These are phyloP conservation scores for Salvia rosmarinus DNA, from an alignment of 257 asterid species.

Conservation along the genomic window DNA sequence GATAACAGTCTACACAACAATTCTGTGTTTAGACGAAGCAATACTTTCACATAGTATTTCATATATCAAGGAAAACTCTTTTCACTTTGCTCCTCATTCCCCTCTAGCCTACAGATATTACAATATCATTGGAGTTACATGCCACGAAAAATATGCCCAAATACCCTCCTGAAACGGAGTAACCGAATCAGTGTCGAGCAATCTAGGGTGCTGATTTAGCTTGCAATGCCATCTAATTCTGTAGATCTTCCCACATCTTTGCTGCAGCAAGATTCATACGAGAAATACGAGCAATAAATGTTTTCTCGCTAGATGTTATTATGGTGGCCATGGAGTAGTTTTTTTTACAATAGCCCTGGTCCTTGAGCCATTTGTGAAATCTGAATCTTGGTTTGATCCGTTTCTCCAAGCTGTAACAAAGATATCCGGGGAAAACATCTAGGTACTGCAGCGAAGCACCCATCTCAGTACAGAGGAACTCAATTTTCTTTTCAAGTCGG, in stretches of 20 bases:
- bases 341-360: slow-evolving; percentile 46
- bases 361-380: slow-evolving; percentile 58
- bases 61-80: not conserved
- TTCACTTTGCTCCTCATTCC: not conserved
- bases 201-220: not conserved
- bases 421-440: slow-evolving; percentile 62
- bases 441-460: slow-evolving; percentile 53
- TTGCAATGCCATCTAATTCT: slow-evolving; percentile 14
- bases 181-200: no score
- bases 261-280: slow-evolving; percentile 49
- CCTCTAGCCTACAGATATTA: not conserved
- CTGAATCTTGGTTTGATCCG: slow-evolving; percentile 65
- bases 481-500: slow-evolving; percentile 49
- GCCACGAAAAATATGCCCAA: not conserved
- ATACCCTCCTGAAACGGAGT: not conserved
- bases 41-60: not conserved
- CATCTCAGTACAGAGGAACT: slow-evolving; percentile 53
- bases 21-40: no score
- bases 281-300: slow-evolving; percentile 51
- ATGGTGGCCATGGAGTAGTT: slow-evolving; percentile 57
- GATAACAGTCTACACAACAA: no score
- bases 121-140: not conserved
- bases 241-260: slow-evolving; percentile 46
- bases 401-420: slow-evolving; percentile 59
- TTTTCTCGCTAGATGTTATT: slow-evolving; percentile 61